Evolutionary conservation across 2,329 filamentous ascomycete species (phyloP).

Genomic region (Diplodia seriata): DNA sequence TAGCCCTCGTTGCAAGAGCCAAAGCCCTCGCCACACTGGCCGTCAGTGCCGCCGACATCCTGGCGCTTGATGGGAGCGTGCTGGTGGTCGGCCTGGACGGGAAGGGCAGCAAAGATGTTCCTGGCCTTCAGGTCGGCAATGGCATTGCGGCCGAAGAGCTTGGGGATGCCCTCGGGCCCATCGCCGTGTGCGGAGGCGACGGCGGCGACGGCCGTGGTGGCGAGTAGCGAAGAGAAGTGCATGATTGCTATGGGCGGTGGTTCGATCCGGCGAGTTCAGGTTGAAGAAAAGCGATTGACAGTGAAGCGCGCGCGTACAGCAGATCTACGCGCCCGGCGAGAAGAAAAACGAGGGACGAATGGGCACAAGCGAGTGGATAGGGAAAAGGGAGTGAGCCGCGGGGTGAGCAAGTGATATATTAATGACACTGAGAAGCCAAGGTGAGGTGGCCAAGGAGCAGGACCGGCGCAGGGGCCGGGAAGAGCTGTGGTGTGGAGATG

Average conservation of each 20-base stretch:
- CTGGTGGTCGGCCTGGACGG: constrained; percentile 37
- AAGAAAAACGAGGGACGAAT: constrained; percentile 18
- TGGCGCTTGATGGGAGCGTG: constrained; percentile 42
- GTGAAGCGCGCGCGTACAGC: constrained; percentile 17
- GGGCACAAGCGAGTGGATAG: constrained; percentile 11
- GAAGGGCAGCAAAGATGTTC: constrained; percentile 40
- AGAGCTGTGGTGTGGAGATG: constrained; percentile 12
- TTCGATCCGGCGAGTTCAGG: constrained; percentile 1
- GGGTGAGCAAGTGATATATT: constrained; percentile 4
- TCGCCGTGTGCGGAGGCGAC: constrained; percentile 43
- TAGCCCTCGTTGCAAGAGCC: constrained; percentile 42
- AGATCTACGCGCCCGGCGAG: constrained; percentile 10
- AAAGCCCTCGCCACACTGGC: constrained; percentile 42
- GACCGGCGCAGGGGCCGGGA: constrained; percentile 12
- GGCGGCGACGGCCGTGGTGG: constrained; percentile 41
- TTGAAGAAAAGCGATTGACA: constrained; percentile 17
- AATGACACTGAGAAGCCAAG: constrained; percentile 15
- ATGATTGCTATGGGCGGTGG: constrained; percentile 37
- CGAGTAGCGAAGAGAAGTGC: constrained; percentile 43
- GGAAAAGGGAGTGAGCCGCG: neutral
- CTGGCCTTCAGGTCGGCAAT: constrained; percentile 45
- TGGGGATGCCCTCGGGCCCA: constrained; percentile 40
- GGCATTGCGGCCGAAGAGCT: constrained; percentile 46
- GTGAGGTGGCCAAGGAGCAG: constrained; percentile 18
- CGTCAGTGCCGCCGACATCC: constrained; percentile 39